Evolutionary conservation across 1,139 yeast genomes (phyloP).

Genomic region (Saccharomyces hybrid): DNA sequence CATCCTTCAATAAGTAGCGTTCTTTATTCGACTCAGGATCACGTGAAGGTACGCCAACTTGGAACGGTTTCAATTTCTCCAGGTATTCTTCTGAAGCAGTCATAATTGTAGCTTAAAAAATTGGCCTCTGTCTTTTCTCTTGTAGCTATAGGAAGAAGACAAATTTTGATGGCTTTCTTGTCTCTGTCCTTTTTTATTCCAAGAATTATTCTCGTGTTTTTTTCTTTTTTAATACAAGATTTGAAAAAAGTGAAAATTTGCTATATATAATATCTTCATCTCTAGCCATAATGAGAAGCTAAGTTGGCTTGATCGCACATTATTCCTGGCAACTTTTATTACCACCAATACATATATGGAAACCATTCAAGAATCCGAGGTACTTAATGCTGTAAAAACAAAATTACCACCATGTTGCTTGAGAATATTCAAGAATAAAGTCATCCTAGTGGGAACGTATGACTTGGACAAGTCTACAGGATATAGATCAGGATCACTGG

Average conservation of each 20-base stretch:
- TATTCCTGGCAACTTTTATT: no score
- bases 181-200: background rate
- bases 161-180: background rate
- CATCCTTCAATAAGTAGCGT: slow-evolving; percentile 44
- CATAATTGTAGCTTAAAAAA: slow-evolving; percentile 7
- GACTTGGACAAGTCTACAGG: slow-evolving; percentile 54
- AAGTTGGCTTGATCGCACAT: no score
- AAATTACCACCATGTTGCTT: slow-evolving; percentile 79
- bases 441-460: slow-evolving; percentile 70
- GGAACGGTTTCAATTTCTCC: slow-evolving; percentile 27
- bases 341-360: background rate
- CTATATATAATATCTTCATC: background rate
- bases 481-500: slow-evolving; percentile 65
- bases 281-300: background rate
- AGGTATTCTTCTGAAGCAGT: slow-evolving; percentile 22
- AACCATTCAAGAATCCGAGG: slow-evolving; percentile 13
- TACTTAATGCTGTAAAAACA: slow-evolving; percentile 33
- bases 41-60: slow-evolving; percentile 21
- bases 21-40: slow-evolving; percentile 27
- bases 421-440: slow-evolving; percentile 43
- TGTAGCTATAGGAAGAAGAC: background rate
- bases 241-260: background rate
- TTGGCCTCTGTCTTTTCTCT: background rate
- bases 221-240: background rate
- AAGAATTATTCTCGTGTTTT: background rate